These are phyloP conservation scores for Thielaviopsis euricoi DNA, from an alignment of 2,329 filamentous ascomycete species.

Conservation along the genomic window DNA sequence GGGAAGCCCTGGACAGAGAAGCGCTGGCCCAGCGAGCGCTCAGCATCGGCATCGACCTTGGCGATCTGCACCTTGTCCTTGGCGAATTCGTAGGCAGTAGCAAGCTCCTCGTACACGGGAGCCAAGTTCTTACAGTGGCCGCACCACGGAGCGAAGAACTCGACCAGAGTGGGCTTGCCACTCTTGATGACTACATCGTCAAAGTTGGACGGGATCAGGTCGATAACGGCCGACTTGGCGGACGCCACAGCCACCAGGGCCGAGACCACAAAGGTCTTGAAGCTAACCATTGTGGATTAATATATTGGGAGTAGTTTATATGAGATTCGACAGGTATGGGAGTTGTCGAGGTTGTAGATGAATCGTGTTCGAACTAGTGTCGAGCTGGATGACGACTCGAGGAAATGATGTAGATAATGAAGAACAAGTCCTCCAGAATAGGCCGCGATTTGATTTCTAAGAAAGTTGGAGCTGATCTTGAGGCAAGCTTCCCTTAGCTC, in stretches of 20 bases:
- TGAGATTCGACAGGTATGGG: not conserved
- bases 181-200: slow-evolving; percentile 77
- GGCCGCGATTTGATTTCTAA: not conserved
- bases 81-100: slow-evolving; percentile 51
- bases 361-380: not conserved
- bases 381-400: not conserved
- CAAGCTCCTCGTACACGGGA: slow-evolving; percentile 87
- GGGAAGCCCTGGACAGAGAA: slow-evolving; percentile 91
- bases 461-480: not conserved
- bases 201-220: slow-evolving; percentile 82
- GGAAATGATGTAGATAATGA: not conserved
- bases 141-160: slow-evolving; percentile 98
- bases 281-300: slow-evolving; percentile 31
- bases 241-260: slow-evolving; percentile 38
- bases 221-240: slow-evolving; percentile 70
- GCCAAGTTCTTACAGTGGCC: slow-evolving; percentile 98
- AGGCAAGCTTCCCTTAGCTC: slow-evolving; percentile 1
- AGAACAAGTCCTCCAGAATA: not conserved
- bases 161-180: slow-evolving; percentile 87
- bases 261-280: slow-evolving; percentile 44
- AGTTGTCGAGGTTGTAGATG: not conserved
- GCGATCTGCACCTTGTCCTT: slow-evolving; percentile 66
- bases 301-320: not conserved
- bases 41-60: slow-evolving; percentile 88
- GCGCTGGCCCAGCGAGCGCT: slow-evolving; percentile 67